These are phyloP conservation scores for Populus davidiana DNA, from an alignment of 345 rosid genomes.

Conservation along the genomic window DNA sequence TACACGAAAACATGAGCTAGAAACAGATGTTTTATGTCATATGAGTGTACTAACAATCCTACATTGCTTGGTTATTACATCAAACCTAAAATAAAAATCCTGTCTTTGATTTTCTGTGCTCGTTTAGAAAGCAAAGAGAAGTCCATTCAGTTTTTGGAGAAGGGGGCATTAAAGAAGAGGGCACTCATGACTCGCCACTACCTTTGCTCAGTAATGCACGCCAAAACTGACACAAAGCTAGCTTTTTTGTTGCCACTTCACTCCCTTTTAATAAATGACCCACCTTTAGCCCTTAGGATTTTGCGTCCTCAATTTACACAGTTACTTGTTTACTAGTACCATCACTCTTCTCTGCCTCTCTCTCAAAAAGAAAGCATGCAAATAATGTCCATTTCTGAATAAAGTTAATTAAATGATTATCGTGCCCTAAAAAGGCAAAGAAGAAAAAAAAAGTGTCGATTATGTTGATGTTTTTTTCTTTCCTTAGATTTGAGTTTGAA, in stretches of 20 bases:
- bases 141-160: constrained; percentile 19
- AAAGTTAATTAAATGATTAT: not conserved
- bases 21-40: constrained; percentile 14
- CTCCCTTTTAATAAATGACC: constrained; percentile 23
- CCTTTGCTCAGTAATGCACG: constrained; percentile 45
- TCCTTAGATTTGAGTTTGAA: not conserved
- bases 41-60: constrained; percentile 3
- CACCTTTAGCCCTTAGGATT: constrained; percentile 11
- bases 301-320: constrained; percentile 27
- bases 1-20: constrained; percentile 5
- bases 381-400: not conserved
- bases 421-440: not conserved
- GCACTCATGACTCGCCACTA: constrained; percentile 22
- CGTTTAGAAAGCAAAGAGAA: constrained; percentile 16
- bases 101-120: constrained; percentile 9
- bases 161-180: constrained; percentile 19
- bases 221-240: constrained; percentile 47
- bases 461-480: not conserved
- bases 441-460: not conserved
- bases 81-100: not conserved
- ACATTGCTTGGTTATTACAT: not conserved
- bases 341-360: not conserved
- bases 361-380: not conserved
- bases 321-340: not conserved
- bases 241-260: constrained; percentile 30